Evolutionary conservation across 768 basidiomycete genomes (phyloP).

Genomic region (Hygrocybe punicea): DNA sequence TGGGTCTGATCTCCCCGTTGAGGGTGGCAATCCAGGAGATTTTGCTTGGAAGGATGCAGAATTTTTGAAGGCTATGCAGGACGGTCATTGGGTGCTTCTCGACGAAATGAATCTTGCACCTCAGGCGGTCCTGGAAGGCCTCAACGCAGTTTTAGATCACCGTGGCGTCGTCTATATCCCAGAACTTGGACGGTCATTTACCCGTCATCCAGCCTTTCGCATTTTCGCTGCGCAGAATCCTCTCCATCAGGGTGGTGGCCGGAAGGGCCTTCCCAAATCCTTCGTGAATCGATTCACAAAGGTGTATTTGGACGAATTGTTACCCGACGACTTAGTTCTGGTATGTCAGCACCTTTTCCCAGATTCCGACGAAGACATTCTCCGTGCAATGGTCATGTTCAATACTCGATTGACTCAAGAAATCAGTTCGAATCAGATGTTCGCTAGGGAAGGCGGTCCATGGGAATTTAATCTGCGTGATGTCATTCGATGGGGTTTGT

Average conservation of each 20-base stretch:
- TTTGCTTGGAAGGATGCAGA: slow-evolving; percentile 98
- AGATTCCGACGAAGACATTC: slow-evolving; percentile 45
- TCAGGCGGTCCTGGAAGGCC: slow-evolving; percentile 92
- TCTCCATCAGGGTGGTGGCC: slow-evolving; percentile 89
- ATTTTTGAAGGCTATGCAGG: slow-evolving; percentile 87
- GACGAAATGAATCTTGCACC: slow-evolving; percentile 99
- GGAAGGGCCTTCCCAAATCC: slow-evolving; percentile 95
- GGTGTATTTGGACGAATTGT: slow-evolving; percentile 87
- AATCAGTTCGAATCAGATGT: slow-evolving; percentile 57
- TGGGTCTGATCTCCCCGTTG: slow-evolving; percentile 92
- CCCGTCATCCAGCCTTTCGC: slow-evolving; percentile 87
- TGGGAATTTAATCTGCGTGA: slow-evolving; percentile 99
- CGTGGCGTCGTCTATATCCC: slow-evolving; percentile 93
- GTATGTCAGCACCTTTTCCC: slow-evolving; percentile 78
- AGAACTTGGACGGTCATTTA: slow-evolving; percentile 86
- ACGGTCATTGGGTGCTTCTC: slow-evolving; percentile 96
- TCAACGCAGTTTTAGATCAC: slow-evolving; percentile 95
- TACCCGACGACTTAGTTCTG: slow-evolving; percentile 67
- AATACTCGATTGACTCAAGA: slow-evolving; percentile 69
- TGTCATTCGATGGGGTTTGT: slow-evolving; percentile 80
- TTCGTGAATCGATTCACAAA: slow-evolving; percentile 99
- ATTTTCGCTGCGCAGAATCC: slow-evolving; percentile 99
- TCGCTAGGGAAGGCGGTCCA: slow-evolving; percentile 79
- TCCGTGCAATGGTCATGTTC: slow-evolving; percentile 78
- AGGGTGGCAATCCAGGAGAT: slow-evolving; percentile 85